A percentile compares a stretch with the other conserved stretches of the same genome.
These are phyloP conservation scores for Sporothrix protearum DNA, from an alignment of 2,329 filamentous ascomycete species.

Conservation along the genomic window DNA sequence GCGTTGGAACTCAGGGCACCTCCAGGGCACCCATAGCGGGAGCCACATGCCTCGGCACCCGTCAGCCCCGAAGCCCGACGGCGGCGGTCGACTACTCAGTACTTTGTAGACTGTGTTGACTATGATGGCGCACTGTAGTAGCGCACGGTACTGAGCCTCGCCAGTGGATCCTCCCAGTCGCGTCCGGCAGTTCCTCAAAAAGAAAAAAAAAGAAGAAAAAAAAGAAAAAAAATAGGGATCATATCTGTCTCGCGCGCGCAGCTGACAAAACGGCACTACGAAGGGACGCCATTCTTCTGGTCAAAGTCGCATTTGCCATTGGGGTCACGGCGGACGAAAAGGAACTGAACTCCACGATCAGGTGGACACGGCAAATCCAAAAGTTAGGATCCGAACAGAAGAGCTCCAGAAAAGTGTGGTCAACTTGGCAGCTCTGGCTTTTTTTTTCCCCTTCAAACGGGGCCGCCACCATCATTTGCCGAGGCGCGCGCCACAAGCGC, in stretches of 20 bases:
- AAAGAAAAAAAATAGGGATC: neutral
- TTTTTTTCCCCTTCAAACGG: neutral
- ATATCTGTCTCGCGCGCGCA: neutral
- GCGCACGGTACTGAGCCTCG: neutral
- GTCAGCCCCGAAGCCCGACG: slow-evolving; percentile 8
- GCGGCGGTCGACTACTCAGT: slow-evolving; percentile 7
- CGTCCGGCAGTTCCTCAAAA: neutral
- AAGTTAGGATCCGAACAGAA: neutral
- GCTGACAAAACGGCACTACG: neutral
- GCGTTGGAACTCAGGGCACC: neutral
- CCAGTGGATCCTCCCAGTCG: neutral
- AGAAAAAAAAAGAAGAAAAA: neutral
- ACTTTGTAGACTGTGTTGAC: neutral
- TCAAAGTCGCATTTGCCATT: neutral
- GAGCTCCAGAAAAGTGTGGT: neutral
- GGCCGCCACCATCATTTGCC: neutral
- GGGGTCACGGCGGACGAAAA: neutral
- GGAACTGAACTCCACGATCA: neutral
- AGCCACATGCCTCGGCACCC: slow-evolving; percentile 10
- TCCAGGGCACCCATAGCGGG: neutral
- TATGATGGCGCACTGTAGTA: neutral
- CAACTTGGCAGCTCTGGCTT: too few relatives aligned
- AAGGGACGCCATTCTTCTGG: too few relatives aligned
- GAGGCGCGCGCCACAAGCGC: neutral
- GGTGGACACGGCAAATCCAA: neutral